Base-by-base conservation (phyloP, 2,329 filamentous ascomycete species). In the Fusarium sp. region DNA sequence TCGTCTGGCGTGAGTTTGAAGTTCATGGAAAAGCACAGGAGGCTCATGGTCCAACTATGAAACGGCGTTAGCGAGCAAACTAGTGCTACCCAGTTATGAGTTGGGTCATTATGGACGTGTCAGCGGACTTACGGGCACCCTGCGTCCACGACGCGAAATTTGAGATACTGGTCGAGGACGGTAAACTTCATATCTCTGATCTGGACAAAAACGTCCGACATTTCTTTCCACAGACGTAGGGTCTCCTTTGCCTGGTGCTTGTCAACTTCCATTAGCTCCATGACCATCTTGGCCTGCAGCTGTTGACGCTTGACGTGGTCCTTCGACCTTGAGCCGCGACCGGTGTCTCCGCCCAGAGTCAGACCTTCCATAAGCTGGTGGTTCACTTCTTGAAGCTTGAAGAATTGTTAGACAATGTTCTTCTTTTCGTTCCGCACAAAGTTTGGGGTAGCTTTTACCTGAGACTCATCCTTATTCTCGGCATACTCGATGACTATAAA, bases 181-280 rank as follows among this genome's bases (percentile, higher is more conserved):
- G 31, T 47, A 21, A 47, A 47, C 45, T 47, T 34, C 45, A 34
- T 47, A 6, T 47, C 45, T 36, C 45, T 47, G 9, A 47, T 47
- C 14, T 47, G 45, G 17, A 47, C 31, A 11, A 47, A 36, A 10
- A 47, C 31, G 2, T 47, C 45, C 7, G 45, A 47, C 45, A 47
- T 47, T 6, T 47, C 45, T 19, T 36, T 47, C 45, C 45, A 47
- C 5, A 47, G 45, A 24, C 45, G 45, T 4, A 47, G 13, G 9
- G 45, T 47, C 14, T 47, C 45, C 19, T 47, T 47, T 4, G 31
- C 45, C 19, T 47, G 45, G 6, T 47, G n/a, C 3, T 47, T 47
- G 45, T 47, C 45, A 7, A 47, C 45, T 47, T 47, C 45, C 45
- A 47, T 47, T 5, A 47, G 28, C 31, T 47, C 45, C 45, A 47